Evolutionary conservation across 2,329 filamentous ascomycete genomes (phyloP), one percentile per base, ranked within the genome.

Genomic region (Colletotrichum gigasporum): DNA sequence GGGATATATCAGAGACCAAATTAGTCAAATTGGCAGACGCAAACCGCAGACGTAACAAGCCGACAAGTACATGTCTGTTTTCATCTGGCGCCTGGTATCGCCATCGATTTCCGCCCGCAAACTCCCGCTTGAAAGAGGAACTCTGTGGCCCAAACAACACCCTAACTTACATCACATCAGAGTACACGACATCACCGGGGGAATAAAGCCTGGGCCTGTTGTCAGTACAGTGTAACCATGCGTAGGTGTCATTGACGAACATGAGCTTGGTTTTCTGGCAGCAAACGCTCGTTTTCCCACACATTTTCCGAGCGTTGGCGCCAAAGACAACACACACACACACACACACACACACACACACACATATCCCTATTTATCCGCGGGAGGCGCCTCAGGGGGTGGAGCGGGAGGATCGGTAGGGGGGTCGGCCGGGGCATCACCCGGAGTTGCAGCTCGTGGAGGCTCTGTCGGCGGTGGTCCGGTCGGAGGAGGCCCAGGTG

Each of bases 41-140:
- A 34, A 47, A 9, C 12, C 2, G 42, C 30, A 48, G 32, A 34
- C n/a, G 5, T 48, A 30, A 24, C 18, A 51, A 35, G n/a, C 37
- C 20, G 47, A 44, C 41, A 56, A 22, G 39, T 56, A 56, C 53
- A 56, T 32, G 20, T 42, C 53, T 56, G 41, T 47, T 56, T 55
- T 56, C 26, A 28, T 18, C 18, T 30, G 61, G 61, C 42, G 56
- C 41, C 61, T 60, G 61, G 39, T 5, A 26, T 63, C 54, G 56
- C 48, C 56, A 37, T 24, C 12, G 11, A 30, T 4, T n/a, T 24
- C 4, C 57, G n/a, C 18, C 24, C 16, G n/a, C 22, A 30, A 53
- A 64, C 48, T 61, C 61, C 48, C 8, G 47, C 61, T 64, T 26
- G 16, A 53, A 35, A 22, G 18, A 64, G n/a, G n/a, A 54, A 47